phyloP scores from a whole-genome alignment of 768 basidiomycete genomes.

The Clavaria fumosa region DNA sequence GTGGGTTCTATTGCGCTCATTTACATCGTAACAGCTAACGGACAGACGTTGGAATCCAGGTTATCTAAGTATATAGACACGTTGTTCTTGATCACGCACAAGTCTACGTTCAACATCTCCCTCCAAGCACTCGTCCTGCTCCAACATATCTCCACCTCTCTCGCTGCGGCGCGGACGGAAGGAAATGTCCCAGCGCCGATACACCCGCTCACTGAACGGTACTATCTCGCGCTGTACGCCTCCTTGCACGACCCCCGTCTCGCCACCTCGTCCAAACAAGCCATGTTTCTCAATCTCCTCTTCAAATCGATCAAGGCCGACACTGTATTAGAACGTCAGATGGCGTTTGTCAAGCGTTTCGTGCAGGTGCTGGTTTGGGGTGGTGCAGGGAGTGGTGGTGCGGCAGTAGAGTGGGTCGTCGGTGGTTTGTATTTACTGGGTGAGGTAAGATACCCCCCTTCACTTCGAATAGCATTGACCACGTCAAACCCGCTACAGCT shows the following conservation, averaged over 20 bases:
- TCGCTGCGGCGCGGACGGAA: constrained; percentile 27
- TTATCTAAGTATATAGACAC: constrained; percentile 82
- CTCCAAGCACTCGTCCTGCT: constrained; percentile 84
- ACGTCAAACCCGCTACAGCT: too few species aligned
- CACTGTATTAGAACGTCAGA: constrained; percentile 39
- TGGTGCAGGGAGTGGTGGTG: constrained; percentile 54
- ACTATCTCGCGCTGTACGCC: constrained; percentile 78
- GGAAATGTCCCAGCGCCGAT: constrained; percentile 27
- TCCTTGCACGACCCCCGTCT: constrained; percentile 77
- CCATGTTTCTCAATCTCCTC: constrained; percentile 89
- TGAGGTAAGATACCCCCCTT: constrained; percentile 61
- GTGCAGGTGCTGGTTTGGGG: constrained; percentile 64
- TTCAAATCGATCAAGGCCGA: constrained; percentile 80
- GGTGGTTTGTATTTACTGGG: constrained; percentile 80
- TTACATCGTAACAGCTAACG: background rate
- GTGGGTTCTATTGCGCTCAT: constrained; percentile 31
- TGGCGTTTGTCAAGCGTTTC: constrained; percentile 71
- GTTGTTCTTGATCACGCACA: constrained; percentile 89
- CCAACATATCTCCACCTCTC: constrained; percentile 58
- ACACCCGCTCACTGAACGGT: constrained; percentile 46
- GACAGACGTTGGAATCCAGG: constrained; percentile 21
- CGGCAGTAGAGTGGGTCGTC: constrained; percentile 75
- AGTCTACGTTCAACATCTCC: constrained; percentile 92
- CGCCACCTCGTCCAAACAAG: constrained; percentile 76
- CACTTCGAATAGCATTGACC: too few species aligned